Base-by-base conservation (phyloP, 306 rosid species). In the Cyclanthera cordifolia region DNA sequence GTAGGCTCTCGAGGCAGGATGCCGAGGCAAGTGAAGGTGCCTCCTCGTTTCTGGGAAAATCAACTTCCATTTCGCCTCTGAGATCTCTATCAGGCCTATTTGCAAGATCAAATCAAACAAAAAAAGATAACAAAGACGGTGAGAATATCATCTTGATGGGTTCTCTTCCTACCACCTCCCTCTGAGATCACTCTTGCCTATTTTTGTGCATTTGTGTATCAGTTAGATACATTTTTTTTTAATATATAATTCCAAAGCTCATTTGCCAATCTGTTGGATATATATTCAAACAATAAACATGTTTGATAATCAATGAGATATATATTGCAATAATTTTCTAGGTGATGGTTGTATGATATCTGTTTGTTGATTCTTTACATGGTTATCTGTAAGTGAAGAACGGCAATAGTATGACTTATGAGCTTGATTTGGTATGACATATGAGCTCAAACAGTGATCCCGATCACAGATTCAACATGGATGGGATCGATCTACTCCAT, bases 141-240 rank as follows among this genome's bases (percentile, higher is more conserved):
- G 95, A 84, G 71, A 88, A 87, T 77, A 75, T 85, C 75, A 80
- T 93, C 70, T 74, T 88, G 55, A 87, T 90, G 99, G 97, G 94
- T 77, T 87, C 97, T 47, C 77, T 93, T 65, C 99, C 99, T 24
- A 73, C 85, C 79, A 79, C 74, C 53, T 70, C 85, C 70, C 73
- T 93, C 30, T 93, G 79, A 85, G 79, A 85, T 48, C 70, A 24
- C 58, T 13, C 65, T 51, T 57, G 56, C 21, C 41, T 39, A 45
- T 73, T 55, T 61, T 14, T 75, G 77, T 75, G 77, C 70, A 52
- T 61, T 14, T 75, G 77, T 75, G 77, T 72, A 52, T 73, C 68
- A 53, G 17, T 51, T 14, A 19, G 14, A 14, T 57, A 4, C 4
- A 15, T 57, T 24, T 43, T 27, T 65, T 24, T 15, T 0, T n/a